Evolutionary conservation across 75 land plant genomes (phyloP).

Genomic region (Pseudotsuga menziesii): DNA sequence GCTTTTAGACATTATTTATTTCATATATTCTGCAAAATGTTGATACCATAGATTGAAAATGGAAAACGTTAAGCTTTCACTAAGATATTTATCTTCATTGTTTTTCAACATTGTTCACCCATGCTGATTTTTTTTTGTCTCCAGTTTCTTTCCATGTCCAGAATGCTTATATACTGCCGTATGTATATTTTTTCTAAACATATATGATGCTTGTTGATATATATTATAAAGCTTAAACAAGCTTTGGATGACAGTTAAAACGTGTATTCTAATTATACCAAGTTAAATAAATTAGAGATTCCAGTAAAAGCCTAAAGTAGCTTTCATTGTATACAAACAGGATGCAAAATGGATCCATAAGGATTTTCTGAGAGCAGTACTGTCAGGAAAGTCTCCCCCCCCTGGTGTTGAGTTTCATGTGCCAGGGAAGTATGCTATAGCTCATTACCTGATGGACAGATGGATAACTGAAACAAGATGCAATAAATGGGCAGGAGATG

Average conservation of each 20-base stretch:
- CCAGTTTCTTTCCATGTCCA: background rate
- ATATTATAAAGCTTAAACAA: background rate
- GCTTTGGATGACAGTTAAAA: background rate
- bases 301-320: background rate
- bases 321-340: slow-evolving; percentile 10
- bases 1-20: background rate
- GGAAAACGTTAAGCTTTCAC: background rate
- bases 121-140: background rate
- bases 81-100: background rate
- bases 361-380: slow-evolving; percentile 26
- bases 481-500: slow-evolving; percentile 25
- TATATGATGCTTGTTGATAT: background rate
- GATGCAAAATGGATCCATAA: slow-evolving; percentile 51
- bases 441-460: slow-evolving; percentile 28
- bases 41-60: background rate
- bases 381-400: slow-evolving; percentile 20
- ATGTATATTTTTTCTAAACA: background rate
- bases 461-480: slow-evolving; percentile 20
- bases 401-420: slow-evolving; percentile 20
- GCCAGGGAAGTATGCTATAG: slow-evolving; percentile 50
- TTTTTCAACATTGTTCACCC: background rate
- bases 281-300: background rate
- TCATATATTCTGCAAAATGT: background rate
- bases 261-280: background rate
- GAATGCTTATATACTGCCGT: background rate